Evolutionary conservation across 2,329 filamentous ascomycete species (phyloP), one percentile per base, ranked within the genome.

Genomic region (Microcyclospora pomicola): DNA sequence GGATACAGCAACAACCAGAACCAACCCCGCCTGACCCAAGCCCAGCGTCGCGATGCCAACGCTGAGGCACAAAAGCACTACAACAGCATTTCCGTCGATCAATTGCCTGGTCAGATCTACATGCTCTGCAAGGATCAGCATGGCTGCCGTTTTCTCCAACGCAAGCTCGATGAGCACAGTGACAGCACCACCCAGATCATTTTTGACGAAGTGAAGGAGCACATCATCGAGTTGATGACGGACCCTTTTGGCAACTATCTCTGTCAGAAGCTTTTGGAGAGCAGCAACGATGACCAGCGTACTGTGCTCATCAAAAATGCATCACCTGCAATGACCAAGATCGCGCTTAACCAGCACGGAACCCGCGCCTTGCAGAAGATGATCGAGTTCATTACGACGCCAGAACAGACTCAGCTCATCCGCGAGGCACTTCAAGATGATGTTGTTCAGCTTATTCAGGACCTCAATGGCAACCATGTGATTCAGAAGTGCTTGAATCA

Each of bases 401-500:
- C 77, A 2, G 77, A 82, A 54, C 91, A 98, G 60, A 82, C 88
- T 36, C 71, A 82, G 50, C 80, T 84, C 48, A 91, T 98, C 59
- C 93, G 93, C 48, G 71, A 81, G 38, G 84, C 91, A 11, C 72
- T 98, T 36, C 74, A 79, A 46, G 72, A 77, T 57, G 77, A 83
- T 42, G 91, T 98, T 35, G 91, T 98, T 14, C 81, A 91, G 51
- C 73, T 98, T 38, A 95, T 98, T 44, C 86, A 98, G 59, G 91
- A 98, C 52, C 71, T 98, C 37, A 98, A 98, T 56, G 91, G 91
- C 59, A 98, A 98, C 54, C 91, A 98, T 54, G 91, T 98, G 53
- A 95, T 98, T 47, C 91, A 98, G 65, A 98, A 98, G 66, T 98
- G 91, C 55, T 73, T 98, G 38, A 98, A 96, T 66, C 92, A 93